Percentiles rank a stretch among this genome's conserved stretches.
phyloP scores from a whole-genome alignment of 768 basidiomycete genomes.

The Wakefieldia striispora region DNA sequence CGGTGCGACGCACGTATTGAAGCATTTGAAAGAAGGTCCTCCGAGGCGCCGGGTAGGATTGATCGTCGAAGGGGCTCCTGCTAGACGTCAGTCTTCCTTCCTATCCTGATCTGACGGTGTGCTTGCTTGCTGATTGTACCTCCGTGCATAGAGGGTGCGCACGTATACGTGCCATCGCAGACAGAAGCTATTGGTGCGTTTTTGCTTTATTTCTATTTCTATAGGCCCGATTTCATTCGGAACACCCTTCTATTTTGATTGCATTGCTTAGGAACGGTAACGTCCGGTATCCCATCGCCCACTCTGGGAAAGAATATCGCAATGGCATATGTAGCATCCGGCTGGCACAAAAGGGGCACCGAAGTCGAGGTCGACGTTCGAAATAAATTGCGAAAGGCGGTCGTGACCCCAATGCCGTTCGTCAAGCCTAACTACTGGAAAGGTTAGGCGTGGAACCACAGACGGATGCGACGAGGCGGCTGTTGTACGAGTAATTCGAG shows the following conservation, averaged over 20 bases:
- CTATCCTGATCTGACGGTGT: not conserved
- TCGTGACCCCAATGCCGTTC: slow-evolving; percentile 86
- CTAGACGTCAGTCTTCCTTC: slow-evolving; percentile 55
- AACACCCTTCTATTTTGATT: slow-evolving; percentile 27
- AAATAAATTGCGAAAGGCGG: slow-evolving; percentile 71
- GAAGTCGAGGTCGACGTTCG: slow-evolving; percentile 83
- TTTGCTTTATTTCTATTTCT: no score
- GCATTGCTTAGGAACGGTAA: slow-evolving; percentile 55
- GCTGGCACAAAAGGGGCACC: slow-evolving; percentile 89
- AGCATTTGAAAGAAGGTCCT: slow-evolving; percentile 79
- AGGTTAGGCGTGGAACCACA: slow-evolving; percentile 34
- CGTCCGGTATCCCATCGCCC: slow-evolving; percentile 95
- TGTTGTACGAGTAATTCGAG: no score
- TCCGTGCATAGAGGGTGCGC: slow-evolving; percentile 63
- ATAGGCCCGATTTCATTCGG: not conserved
- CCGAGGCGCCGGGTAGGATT: slow-evolving; percentile 77
- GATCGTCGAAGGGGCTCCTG: slow-evolving; percentile 80
- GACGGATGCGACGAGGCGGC: no score
- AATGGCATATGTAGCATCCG: slow-evolving; percentile 86
- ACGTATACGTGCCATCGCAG: slow-evolving; percentile 58
- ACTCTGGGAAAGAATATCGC: slow-evolving; percentile 89
- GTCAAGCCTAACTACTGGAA: slow-evolving; percentile 79
- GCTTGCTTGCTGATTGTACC: not conserved
- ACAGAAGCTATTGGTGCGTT: slow-evolving; percentile 56
- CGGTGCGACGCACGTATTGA: slow-evolving; percentile 69